Base-by-base conservation (phyloP, 2,329 filamentous ascomycete genomes). In the Annulohypoxylon truncatum region DNA sequence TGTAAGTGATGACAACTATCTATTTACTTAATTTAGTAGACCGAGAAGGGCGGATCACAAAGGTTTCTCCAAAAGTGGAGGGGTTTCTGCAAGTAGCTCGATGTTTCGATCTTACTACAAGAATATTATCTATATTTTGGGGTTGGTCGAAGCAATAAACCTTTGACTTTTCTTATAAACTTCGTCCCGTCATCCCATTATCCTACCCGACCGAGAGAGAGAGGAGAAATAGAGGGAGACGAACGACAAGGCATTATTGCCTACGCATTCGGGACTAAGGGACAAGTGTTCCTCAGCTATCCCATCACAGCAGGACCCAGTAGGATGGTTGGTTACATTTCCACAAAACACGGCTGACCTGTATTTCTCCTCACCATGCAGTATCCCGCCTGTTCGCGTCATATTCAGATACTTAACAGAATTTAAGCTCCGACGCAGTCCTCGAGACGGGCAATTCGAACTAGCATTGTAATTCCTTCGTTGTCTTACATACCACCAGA, bases 301-400 rank as follows among this genome's bases (percentile, higher is more conserved):
- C 51, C 46, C 65, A 60, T 66, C 61, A 65, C 67, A 38, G 50
- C 70, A 70, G 61, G 58, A 63, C 67, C 69, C 52, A 58, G 40
- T 51, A 52, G 22, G 31, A 48, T 71, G 74, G 74, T 59, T 52
- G 54, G 66, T 72, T 73, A 74, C 75, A 74, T 74, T 54, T 69
- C 61, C 66, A 71, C 65, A 62, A 70, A 74, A 72, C 69, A 74
- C 70, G 63, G 72, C 77, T 79, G 73, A 79, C 74, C 69, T 71
- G 66, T 67, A 68, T 56, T 65, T 67, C 67, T 74, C 68, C 67
- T 74, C 67, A 65, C 68, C 66, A 79, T 80, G 79, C 78, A 82
- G 80, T 75, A 72, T 69, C 67, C 77, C 77, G 74, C 68, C 57
- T 70, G 63, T 66, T 75, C 66, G 70, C 64, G 65, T 74, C 69